Base-by-base conservation (phyloP, 495 filamentous ascomycete genomes). In the Oidiodendron maius region DNA sequence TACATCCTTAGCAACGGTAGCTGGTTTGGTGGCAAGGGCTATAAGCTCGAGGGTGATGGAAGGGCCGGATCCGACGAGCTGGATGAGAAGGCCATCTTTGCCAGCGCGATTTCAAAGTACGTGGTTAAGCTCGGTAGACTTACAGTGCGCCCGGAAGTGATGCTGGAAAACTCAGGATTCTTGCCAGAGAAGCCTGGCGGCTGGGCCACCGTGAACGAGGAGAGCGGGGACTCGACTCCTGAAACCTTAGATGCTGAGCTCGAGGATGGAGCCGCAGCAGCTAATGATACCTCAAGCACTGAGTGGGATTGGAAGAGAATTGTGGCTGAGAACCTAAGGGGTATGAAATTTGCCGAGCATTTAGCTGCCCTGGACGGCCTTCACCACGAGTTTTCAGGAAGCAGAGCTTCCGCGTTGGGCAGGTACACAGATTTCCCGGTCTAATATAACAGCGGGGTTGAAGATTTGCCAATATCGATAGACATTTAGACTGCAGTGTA, bases 101-200 rank as follows among this genome's bases (percentile, higher is more conserved):
- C 76, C 24, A 75, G 69, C 3, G 71, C 70, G 10, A 61, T 82
- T 21, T 68, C 71, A 42, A 75, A 77, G 53, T 82, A 82, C 57
- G 78, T 81, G 3, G 64, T 78, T 34, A 82, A 82, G 65, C 67
- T 66, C 55, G 81, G 61, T 58, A 71, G 93, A 15, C 67, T 91
- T 53, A 98, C 91, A 5, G 77, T 96, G 5, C 76, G 87, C 30
- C 89, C 91, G 5, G 89, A 91, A 62, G 68, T 85, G 24, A 72
- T 93, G 11, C 69, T 96, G 12, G 67, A 75, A 38, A 75, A 82
- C 32, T 79, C 78, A 30, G 78, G 80, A 9, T 66, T 95, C 59
- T 67, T 97, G 16, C 74, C 50, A 63, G 62, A 44, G 51, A 67
- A 60, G 64, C 80, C 60, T 68, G 75, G 75, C 46, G 63, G 15